Conservation (phyloP, 768 basidiomycete genomes). For the Naganishia kalamii region DNA sequence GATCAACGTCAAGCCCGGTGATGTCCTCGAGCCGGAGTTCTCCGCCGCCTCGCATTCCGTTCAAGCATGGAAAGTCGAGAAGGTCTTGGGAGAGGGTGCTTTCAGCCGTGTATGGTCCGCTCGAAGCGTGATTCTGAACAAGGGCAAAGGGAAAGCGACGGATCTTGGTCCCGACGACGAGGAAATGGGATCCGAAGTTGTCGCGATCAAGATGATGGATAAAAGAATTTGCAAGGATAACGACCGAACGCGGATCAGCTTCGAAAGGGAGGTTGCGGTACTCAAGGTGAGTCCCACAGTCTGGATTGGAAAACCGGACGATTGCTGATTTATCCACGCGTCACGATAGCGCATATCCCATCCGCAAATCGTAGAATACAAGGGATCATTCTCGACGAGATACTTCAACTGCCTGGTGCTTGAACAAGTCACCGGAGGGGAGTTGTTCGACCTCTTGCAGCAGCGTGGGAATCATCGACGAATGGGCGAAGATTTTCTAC, state of each 20-base stretch:
- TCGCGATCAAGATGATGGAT: conserved; percentile 57
- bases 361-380: conserved; percentile 67
- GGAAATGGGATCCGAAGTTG: conserved; percentile 45
- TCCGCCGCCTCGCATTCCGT: background rate
- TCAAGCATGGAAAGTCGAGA: conserved; percentile 31
- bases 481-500: conserved; percentile 51
- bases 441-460: conserved; percentile 67
- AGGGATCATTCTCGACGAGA: conserved; percentile 64
- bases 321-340: background rate
- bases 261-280: conserved; percentile 76
- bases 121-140: no score
- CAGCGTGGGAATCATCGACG: conserved; percentile 46
- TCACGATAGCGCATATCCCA: conserved; percentile 66
- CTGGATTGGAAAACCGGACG: background rate
- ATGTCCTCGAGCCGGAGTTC: background rate
- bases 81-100: conserved; percentile 43
- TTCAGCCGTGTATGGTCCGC: conserved; percentile 45
- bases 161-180: conserved; percentile 17
- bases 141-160: background rate
- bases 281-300: conserved; percentile 56
- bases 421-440: conserved; percentile 69
- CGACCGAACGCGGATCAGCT: conserved; percentile 68
- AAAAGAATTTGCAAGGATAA: conserved; percentile 53
- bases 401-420: conserved; percentile 72
- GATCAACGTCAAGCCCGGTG: conserved; percentile 1